Conservation (phyloP, 78 protist genomes). For the Tieghemostelium lacteum region DNA sequence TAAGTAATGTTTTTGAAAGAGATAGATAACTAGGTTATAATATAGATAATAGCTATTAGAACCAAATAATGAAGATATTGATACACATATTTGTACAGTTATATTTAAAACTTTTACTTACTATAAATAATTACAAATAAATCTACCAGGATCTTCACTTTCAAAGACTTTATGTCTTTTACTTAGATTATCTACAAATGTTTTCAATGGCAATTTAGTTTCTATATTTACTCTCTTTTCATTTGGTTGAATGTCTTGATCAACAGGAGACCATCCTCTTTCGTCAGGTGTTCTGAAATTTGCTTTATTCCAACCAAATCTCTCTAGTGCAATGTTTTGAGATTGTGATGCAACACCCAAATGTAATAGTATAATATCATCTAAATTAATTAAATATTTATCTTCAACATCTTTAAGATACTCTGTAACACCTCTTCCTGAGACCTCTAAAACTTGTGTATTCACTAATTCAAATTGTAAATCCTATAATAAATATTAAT, state of each 20-base stretch:
- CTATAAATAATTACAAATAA: slow-evolving; percentile 43
- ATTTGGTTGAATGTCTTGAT: neutral
- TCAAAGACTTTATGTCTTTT: neutral
- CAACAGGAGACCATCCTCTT: neutral
- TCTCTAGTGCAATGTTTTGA: neutral
- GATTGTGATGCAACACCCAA: slow-evolving; percentile 1
- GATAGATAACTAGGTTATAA: neutral
- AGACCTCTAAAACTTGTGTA: neutral
- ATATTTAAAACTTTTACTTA: too few relatives aligned
- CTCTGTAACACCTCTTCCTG: too few relatives aligned
- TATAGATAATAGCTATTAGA: neutral
- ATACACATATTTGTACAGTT: neutral
- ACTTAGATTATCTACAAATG: neutral
- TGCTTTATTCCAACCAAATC: slow-evolving; percentile 21
- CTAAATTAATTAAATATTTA: too few relatives aligned
- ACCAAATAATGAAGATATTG: neutral
- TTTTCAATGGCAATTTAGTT: neutral
- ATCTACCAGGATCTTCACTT: slow-evolving; percentile 18
- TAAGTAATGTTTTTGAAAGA: neutral
- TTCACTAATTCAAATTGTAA: neutral
- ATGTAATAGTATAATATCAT: neutral
- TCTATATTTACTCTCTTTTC: neutral
- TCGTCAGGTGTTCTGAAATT: slow-evolving; percentile 22
- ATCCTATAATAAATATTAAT: neutral
- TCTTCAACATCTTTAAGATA: neutral